Evolutionary conservation across 2,329 filamentous ascomycete genomes (phyloP).

Genomic region (Neofusicoccum cordaticola): DNA sequence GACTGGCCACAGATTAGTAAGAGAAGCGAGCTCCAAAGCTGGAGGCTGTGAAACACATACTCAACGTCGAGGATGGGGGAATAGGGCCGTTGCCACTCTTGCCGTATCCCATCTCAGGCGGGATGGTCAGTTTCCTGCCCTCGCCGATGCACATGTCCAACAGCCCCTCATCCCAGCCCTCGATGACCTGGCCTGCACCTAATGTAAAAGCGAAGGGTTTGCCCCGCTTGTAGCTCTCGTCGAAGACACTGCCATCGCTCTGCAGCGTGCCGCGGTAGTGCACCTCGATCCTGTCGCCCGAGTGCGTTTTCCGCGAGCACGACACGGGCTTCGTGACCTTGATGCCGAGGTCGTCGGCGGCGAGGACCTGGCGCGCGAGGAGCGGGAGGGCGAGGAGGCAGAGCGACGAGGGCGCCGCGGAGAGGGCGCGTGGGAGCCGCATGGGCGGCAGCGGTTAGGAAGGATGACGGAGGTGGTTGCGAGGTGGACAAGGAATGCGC

Average conservation of each 20-base stretch:
- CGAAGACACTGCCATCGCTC: slow-evolving; percentile 58
- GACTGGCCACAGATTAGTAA: slow-evolving; percentile 50
- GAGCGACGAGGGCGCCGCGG: slow-evolving; percentile 23
- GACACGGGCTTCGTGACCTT: slow-evolving; percentile 71
- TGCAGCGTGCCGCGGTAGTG: slow-evolving; percentile 85
- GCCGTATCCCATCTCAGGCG: slow-evolving; percentile 83
- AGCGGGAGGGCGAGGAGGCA: slow-evolving; percentile 44
- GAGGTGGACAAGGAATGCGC: background rate
- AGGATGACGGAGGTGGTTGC: background rate
- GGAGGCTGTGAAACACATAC: slow-evolving; percentile 42
- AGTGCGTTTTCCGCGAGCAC: slow-evolving; percentile 69
- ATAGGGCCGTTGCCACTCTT: slow-evolving; percentile 77
- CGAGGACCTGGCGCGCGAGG: slow-evolving; percentile 48
- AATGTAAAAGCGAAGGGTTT: slow-evolving; percentile 76
- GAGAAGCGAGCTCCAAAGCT: slow-evolving; percentile 20
- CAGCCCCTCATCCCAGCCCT: slow-evolving; percentile 92
- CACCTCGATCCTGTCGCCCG: slow-evolving; percentile 76
- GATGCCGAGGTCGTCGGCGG: slow-evolving; percentile 53
- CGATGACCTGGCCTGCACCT: slow-evolving; percentile 84
- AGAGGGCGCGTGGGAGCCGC: slow-evolving; percentile 14
- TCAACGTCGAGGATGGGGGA: slow-evolving; percentile 75
- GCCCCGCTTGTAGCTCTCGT: slow-evolving; percentile 68
- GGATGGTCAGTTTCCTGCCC: slow-evolving; percentile 87
- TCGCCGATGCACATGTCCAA: slow-evolving; percentile 96
- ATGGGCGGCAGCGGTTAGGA: slow-evolving; percentile 9